phyloP scores from a whole-genome alignment of 495 filamentous ascomycete genomes.

The Aspergillus asperescens region DNA sequence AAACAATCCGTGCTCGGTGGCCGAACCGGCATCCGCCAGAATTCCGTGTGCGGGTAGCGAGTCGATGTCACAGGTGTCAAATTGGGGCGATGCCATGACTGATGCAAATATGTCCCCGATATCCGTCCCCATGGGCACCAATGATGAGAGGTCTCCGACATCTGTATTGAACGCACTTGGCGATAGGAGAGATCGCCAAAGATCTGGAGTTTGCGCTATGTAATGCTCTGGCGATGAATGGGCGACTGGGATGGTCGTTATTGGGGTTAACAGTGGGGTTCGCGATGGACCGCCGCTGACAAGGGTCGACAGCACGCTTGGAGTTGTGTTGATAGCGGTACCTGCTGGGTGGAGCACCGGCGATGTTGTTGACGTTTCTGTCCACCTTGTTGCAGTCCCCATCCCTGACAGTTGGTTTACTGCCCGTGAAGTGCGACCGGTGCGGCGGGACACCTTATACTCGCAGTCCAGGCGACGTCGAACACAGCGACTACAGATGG shows the following conservation, averaged over 20 bases:
- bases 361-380: background rate
- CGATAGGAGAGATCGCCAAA: conserved; percentile 1
- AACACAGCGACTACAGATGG: conserved; percentile 51
- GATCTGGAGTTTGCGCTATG: background rate
- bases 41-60: background rate
- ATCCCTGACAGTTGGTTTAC: conserved; percentile 1
- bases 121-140: background rate
- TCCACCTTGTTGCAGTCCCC: background rate
- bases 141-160: conserved; percentile 1
- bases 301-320: background rate
- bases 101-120: background rate
- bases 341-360: background rate
- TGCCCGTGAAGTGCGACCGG: conserved; percentile 14
- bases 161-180: background rate
- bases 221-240: conserved; percentile 1
- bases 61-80: background rate
- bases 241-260: background rate
- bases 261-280: background rate
- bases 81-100: background rate
- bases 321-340: background rate
- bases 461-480: conserved; percentile 47
- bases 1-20: background rate
- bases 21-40: background rate
- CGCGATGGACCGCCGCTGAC: background rate
- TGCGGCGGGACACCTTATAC: conserved; percentile 49